phyloP scores from a whole-genome alignment of 805 yeast genomes.

The Candida gorgasii region DNA sequence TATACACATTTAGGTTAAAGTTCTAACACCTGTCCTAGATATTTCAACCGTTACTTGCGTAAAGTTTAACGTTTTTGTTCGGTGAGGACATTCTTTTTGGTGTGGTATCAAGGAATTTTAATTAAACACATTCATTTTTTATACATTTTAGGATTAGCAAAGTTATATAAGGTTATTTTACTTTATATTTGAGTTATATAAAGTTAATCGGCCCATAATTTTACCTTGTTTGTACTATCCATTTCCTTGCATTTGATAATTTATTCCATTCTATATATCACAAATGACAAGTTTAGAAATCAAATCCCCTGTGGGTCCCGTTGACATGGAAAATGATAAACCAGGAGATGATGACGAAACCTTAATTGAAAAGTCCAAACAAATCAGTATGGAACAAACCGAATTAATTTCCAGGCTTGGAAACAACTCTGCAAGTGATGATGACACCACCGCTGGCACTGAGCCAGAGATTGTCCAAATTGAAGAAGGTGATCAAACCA shows the following conservation, averaged over 20 bases:
- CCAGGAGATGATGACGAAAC: not conserved
- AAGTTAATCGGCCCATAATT: too few relatives aligned
- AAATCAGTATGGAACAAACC: conserved; percentile 2
- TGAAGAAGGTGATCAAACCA: not conserved
- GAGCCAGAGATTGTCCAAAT: not conserved
- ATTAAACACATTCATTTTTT: conserved; percentile 1
- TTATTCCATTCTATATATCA: too few relatives aligned
- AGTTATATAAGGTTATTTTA: not conserved
- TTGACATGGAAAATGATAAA: not conserved
- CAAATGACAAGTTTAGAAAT: conserved; percentile 1
- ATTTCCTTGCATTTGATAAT: not conserved
- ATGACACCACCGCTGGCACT: too few relatives aligned
- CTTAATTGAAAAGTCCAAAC: conserved; percentile 2
- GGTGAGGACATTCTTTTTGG: not conserved
- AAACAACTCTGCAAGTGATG: not conserved
- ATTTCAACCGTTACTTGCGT: too few relatives aligned
- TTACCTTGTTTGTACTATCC: too few relatives aligned
- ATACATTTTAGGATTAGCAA: not conserved
- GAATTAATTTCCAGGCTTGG: conserved; percentile 3
- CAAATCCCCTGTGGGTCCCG: not conserved
- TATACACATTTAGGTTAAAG: not conserved
- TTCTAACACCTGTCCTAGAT: not conserved
- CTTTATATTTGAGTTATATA: too few relatives aligned
- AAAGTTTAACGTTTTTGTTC: too few relatives aligned
- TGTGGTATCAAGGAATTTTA: conserved; percentile 2